phyloP scores from a whole-genome alignment of 306 rosid genomes.

The Cucumis melo region DNA sequence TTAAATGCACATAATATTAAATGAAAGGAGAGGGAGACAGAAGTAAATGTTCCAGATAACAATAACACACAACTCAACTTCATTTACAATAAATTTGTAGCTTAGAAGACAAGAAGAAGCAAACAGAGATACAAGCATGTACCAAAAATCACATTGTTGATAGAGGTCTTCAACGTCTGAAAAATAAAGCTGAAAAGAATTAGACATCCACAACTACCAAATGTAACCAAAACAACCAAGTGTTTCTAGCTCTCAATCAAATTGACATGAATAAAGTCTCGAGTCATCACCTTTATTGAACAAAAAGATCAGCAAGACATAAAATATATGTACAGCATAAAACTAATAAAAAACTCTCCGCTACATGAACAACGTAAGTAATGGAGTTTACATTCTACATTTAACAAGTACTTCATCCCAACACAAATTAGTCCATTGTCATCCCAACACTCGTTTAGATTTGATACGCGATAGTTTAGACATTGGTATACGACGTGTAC shows the following conservation, averaged over 20 bases:
- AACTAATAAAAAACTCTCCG: neutral
- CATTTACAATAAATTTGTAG: neutral
- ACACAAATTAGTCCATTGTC: neutral
- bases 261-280: neutral
- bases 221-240: neutral
- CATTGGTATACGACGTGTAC: no score
- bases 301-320: neutral
- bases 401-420: neutral
- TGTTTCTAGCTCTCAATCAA: neutral
- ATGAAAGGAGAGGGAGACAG: neutral
- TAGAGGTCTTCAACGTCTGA: slow-evolving; percentile 83
- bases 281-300: neutral
- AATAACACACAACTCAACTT: neutral
- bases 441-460: no score
- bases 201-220: slow-evolving; percentile 5
- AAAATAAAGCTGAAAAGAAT: slow-evolving; percentile 16
- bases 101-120: slow-evolving; percentile 6
- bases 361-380: neutral
- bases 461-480: no score
- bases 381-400: neutral
- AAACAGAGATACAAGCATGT: neutral
- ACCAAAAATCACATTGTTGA: slow-evolving; percentile 87
- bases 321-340: neutral
- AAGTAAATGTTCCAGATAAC: neutral
- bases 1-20: neutral